Base-by-base conservation (phyloP, 139 green algal species). In the Tetradesmus obliquus region DNA sequence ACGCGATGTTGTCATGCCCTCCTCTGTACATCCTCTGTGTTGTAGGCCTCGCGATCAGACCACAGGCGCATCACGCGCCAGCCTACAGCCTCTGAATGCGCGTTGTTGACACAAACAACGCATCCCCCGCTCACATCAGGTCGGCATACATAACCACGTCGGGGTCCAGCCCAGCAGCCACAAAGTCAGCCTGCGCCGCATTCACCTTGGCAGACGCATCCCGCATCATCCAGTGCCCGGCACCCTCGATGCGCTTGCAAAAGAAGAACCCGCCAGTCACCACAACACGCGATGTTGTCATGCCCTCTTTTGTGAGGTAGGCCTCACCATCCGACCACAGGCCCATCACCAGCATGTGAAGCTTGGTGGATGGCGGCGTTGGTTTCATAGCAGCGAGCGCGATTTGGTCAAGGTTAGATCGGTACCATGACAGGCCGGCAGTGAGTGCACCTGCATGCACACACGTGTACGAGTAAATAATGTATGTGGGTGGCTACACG, bases 211-310 rank as follows among this genome's bases (percentile, higher is more conserved):
- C 81, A 62, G 81, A 51, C 45, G 54, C 81, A 57, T 32, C 81
- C 3, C 54, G 10, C 81, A 86, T 86, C 81, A 86, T 86, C 81
- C 81, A 86, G 9, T 86, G 81, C 2, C 81, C 55, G 12, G 15
- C 55, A 7, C 45, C 32, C 32, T 86, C 45, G 0, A 86, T 51
- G 8, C 81, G 81, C 51, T 86, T 12, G 32, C 0, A 66, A 86
- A 3, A 13, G 32, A 45, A 45, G 32, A 45, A 0, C 4, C 81
- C 81, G 69, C 81, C 62, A 58, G 81, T 51, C 32, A 12, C 81
- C 19, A 86, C 81, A 69, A 69, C 81, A 32, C 51, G 10, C 5
- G 81, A 86, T 9, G 15, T 51, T 19, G 20, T 57, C 81, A 86
- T 86, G 53, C 81, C 81, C 3, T 55, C 81, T 13, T 86, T 51